Conservation (phyloP, 139 green algal genomes). For the Ettlia oleoabundans region DNA sequence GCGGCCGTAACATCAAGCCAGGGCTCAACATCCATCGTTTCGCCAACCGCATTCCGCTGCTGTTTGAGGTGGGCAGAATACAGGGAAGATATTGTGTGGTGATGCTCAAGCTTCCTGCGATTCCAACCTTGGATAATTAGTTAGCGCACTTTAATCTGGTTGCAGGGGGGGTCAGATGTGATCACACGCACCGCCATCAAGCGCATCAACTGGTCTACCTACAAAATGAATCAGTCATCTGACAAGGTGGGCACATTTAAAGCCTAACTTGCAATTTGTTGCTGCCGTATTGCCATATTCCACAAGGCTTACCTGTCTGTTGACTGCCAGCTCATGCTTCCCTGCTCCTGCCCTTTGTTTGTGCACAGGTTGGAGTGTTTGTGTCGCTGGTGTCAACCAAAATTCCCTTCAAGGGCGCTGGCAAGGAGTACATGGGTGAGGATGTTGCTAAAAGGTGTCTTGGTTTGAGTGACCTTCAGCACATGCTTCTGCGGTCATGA, state of each 20-base stretch:
- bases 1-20: conserved; percentile 85
- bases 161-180: conserved; percentile 84
- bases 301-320: too few species aligned
- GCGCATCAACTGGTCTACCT: conserved; percentile 92
- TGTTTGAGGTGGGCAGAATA: conserved; percentile 84
- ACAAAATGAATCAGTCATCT: conserved; percentile 95
- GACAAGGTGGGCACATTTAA: conserved; percentile 86
- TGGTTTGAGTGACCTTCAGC: too few species aligned
- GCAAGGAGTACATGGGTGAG: conserved; percentile 97
- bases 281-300: too few species aligned
- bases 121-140: neutral
- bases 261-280: too few species aligned
- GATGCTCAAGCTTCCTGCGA: neutral
- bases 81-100: neutral
- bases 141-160: neutral
- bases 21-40: conserved; percentile 95
- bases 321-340: neutral
- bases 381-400: conserved; percentile 97
- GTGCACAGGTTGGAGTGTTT: conserved; percentile 90
- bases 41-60: conserved; percentile 97
- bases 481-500: too few species aligned
- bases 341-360: neutral
- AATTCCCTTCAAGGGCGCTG: conserved; percentile 98
- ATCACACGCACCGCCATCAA: conserved; percentile 91
- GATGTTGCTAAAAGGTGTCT: too few species aligned